Conservation (phyloP, 2,329 filamentous ascomycete genomes). For the Paradendryphiella salina region DNA sequence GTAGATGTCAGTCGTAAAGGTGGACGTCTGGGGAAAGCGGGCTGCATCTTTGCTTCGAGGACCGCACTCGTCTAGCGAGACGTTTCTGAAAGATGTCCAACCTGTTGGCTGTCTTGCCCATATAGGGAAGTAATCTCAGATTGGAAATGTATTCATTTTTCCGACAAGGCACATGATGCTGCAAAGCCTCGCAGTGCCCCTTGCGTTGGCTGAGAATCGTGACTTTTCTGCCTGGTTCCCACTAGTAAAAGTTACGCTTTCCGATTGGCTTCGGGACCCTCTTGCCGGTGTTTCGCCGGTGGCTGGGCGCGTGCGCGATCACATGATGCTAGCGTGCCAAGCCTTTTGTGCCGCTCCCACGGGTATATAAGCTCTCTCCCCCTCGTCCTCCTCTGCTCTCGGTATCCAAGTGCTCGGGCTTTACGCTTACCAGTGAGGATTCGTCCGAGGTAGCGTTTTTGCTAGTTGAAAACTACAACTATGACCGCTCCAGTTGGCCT, state of each 20-base stretch:
- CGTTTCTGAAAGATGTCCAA: too few species aligned
- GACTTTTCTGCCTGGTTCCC: constrained; percentile 1
- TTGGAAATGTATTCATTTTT: too few species aligned
- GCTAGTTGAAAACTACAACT: constrained; percentile 86
- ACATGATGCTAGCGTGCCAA: constrained; percentile 29
- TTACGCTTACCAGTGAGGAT: constrained; percentile 85
- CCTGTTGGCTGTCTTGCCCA: too few species aligned
- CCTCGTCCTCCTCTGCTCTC: constrained; percentile 10
- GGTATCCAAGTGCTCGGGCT: constrained; percentile 65
- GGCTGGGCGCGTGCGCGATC: background rate
- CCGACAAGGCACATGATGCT: background rate
- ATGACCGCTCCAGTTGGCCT: constrained; percentile 74
- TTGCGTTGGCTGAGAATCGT: background rate
- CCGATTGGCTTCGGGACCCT: background rate
- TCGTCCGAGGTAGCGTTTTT: constrained; percentile 85
- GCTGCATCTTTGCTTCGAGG: too few species aligned
- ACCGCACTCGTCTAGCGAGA: too few species aligned
- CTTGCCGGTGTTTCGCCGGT: background rate
- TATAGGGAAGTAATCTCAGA: too few species aligned
- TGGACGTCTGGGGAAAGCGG: too few species aligned
- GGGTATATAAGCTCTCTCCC: constrained; percentile 10
- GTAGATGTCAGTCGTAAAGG: too few species aligned
- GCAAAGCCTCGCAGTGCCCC: background rate
- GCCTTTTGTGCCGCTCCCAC: constrained; percentile 3
- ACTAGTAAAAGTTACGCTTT: background rate